Percentiles rank a stretch among this genome's conserved stretches.
phyloP scores from a whole-genome alignment of 164 flowering plant species.

The Vitis rupestris region DNA sequence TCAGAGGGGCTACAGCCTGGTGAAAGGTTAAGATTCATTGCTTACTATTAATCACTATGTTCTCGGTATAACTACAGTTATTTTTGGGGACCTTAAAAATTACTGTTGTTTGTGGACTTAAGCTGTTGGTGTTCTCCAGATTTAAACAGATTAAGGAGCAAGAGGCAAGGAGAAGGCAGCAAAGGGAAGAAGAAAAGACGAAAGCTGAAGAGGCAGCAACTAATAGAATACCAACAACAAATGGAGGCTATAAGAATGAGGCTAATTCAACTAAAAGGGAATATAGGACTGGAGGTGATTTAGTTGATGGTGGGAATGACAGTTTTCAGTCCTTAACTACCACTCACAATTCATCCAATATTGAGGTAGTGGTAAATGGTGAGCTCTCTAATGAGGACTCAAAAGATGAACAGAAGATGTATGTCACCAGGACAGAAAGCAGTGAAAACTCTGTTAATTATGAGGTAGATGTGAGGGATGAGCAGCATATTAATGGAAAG shows the following conservation, averaged over 20 bases:
- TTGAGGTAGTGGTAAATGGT: slow-evolving; percentile 35
- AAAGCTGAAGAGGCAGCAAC: slow-evolving; percentile 43
- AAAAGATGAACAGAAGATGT: slow-evolving; percentile 19
- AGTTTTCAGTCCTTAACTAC: slow-evolving; percentile 5
- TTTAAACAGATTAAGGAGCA: slow-evolving; percentile 84
- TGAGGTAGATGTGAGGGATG: slow-evolving; percentile 11
- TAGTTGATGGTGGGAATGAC: slow-evolving; percentile 13
- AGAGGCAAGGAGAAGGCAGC: slow-evolving; percentile 63
- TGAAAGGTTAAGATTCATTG: slow-evolving; percentile 54
- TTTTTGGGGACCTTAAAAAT: neutral
- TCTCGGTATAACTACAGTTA: neutral
- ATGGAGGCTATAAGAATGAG: slow-evolving; percentile 27
- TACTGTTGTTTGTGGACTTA: slow-evolving; percentile 1
- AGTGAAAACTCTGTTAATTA: slow-evolving; percentile 15
- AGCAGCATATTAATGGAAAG: slow-evolving; percentile 6
- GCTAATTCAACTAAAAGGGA: slow-evolving; percentile 15
- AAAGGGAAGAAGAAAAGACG: slow-evolving; percentile 68
- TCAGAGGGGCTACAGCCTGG: slow-evolving; percentile 69
- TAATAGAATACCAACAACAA: slow-evolving; percentile 17
- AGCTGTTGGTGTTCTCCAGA: slow-evolving; percentile 37
- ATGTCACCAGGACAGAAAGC: slow-evolving; percentile 13
- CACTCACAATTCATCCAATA: slow-evolving; percentile 16
- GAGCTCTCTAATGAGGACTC: slow-evolving; percentile 16
- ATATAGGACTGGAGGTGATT: slow-evolving; percentile 20
- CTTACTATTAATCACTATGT: neutral